Percentiles rank a stretch among this genome's conserved stretches.
These are phyloP conservation scores for Grosmannia huntii DNA, from an alignment of 2,329 filamentous ascomycete species.

Conservation along the genomic window DNA sequence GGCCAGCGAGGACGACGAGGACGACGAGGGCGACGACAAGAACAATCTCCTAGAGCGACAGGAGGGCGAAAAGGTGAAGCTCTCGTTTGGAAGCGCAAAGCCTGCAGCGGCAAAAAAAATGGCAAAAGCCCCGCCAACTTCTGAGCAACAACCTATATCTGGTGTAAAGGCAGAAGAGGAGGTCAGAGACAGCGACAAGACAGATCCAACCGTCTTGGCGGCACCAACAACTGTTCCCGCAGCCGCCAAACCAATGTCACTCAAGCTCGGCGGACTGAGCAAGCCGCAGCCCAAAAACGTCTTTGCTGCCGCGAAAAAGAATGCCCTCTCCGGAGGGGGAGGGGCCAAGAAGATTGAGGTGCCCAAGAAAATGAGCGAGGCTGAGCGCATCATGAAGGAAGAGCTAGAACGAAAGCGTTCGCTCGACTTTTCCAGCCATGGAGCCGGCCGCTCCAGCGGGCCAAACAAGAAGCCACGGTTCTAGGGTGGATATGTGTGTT, in stretches of 20 bases:
- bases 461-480: slow-evolving; percentile 38
- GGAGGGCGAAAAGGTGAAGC: slow-evolving; percentile 63
- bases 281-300: slow-evolving; percentile 66
- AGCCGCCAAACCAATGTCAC: slow-evolving; percentile 31
- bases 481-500: neutral
- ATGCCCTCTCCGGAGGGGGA: slow-evolving; percentile 44
- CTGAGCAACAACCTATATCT: neutral
- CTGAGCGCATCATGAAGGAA: slow-evolving; percentile 79
- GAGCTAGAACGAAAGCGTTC: slow-evolving; percentile 60
- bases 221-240: slow-evolving; percentile 6
- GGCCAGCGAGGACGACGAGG: slow-evolving; percentile 28
- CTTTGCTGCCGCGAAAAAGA: slow-evolving; percentile 56
- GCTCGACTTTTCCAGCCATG: slow-evolving; percentile 24
- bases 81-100: slow-evolving; percentile 47
- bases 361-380: slow-evolving; percentile 77
- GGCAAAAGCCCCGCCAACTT: neutral
- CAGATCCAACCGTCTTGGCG: neutral
- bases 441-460: slow-evolving; percentile 6
- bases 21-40: slow-evolving; percentile 26
- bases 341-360: slow-evolving; percentile 50
- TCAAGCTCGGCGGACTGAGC: slow-evolving; percentile 43
- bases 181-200: neutral
- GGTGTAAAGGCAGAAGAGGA: neutral
- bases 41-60: slow-evolving; percentile 41
- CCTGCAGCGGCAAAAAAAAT: slow-evolving; percentile 13